Evolutionary conservation across 805 yeast genomes (phyloP).

Genomic region (Suhomyces vadensis): DNA sequence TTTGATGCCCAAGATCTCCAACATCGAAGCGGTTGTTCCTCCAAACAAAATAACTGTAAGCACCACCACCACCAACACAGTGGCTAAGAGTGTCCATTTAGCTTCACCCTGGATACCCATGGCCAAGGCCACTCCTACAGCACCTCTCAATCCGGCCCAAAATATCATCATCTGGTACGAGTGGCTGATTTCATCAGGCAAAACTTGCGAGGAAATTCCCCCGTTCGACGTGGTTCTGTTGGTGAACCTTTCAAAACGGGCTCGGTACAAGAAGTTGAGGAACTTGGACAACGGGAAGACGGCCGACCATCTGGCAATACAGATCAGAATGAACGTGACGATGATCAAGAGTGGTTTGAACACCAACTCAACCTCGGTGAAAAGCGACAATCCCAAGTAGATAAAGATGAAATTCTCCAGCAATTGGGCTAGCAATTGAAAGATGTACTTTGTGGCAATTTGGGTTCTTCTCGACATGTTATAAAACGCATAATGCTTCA

Average conservation of each 20-base stretch:
- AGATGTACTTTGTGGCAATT: conserved; percentile 91
- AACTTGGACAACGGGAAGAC: conserved; percentile 90
- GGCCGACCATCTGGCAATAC: conserved; percentile 95
- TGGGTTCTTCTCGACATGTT: conserved; percentile 98
- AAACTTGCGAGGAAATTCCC: conserved; percentile 41
- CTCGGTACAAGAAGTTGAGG: conserved; percentile 74
- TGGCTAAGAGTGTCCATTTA: conserved; percentile 84
- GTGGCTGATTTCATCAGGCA: conserved; percentile 88
- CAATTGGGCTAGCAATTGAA: conserved; percentile 90
- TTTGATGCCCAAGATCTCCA: conserved; percentile 88
- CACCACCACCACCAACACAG: conserved; percentile 95
- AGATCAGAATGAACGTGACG: conserved; percentile 84
- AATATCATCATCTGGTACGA: conserved; percentile 98
- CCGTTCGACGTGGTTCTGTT: conserved; percentile 31
- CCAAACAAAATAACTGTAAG: conserved; percentile 95
- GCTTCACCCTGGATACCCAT: conserved; percentile 96
- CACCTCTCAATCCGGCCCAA: conserved; percentile 99
- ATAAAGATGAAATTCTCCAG: conserved; percentile 97
- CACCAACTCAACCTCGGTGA: conserved; percentile 93
- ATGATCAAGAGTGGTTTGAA: conserved; percentile 92
- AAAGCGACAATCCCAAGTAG: conserved; percentile 87
- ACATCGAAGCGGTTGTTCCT: conserved; percentile 98
- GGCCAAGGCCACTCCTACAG: conserved; percentile 98
- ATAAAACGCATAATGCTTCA: conserved; percentile 95
- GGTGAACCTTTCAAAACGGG: conserved; percentile 49